Evolutionary conservation across 805 yeast species (phyloP).

Genomic region (Ogataea pignaliae): DNA sequence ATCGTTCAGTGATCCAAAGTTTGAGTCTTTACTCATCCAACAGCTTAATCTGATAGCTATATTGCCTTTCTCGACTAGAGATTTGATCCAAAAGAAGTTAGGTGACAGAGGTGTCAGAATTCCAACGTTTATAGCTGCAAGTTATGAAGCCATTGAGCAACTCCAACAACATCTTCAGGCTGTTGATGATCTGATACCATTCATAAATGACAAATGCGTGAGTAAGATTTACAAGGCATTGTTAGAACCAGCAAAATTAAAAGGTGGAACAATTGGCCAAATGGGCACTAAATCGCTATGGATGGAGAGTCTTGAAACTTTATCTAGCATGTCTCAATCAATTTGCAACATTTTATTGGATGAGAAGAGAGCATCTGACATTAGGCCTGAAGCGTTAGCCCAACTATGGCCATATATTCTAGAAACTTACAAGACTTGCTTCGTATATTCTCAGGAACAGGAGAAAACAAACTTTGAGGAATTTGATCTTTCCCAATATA

Average conservation of each 20-base stretch:
- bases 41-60: constrained; percentile 51
- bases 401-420: constrained; percentile 40
- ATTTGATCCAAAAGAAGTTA: constrained; percentile 52
- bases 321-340: constrained; percentile 33
- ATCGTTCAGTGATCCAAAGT: constrained; percentile 27
- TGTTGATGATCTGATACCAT: constrained; percentile 27
- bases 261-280: constrained; percentile 33
- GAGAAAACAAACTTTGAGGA: constrained; percentile 32
- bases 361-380: background rate
- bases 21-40: constrained; percentile 43
- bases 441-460: constrained; percentile 27
- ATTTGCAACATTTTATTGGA: constrained; percentile 23
- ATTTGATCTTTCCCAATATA: constrained; percentile 43
- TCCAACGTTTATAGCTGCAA: constrained; percentile 61
- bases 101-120: constrained; percentile 37
- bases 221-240: constrained; percentile 44
- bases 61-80: constrained; percentile 59
- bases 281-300: constrained; percentile 40
- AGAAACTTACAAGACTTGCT: constrained; percentile 36
- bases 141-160: constrained; percentile 42
- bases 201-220: constrained; percentile 43
- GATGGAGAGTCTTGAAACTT: constrained; percentile 44
- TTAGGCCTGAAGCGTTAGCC: constrained; percentile 14
- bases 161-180: constrained; percentile 35
- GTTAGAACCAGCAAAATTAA: constrained; percentile 46